Evolutionary conservation across 139 green algal genomes (phyloP).

Genomic region (Chlorella vulgaris): DNA sequence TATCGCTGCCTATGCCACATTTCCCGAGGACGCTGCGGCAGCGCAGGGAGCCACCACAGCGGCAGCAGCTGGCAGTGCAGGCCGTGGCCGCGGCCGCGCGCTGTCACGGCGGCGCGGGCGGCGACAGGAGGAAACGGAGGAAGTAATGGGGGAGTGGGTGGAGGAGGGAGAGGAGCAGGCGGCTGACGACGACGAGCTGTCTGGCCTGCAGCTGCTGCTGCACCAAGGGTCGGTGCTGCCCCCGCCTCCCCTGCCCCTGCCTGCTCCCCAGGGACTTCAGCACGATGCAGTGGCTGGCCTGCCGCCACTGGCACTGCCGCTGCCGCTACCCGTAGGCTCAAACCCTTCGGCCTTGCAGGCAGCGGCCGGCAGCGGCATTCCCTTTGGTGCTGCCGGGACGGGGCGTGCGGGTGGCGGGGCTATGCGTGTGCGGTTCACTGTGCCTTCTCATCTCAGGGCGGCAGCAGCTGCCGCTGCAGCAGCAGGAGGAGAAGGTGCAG

Average conservation of each 20-base stretch:
- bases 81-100: background rate
- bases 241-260: background rate
- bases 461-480: background rate
- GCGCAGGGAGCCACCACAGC: background rate
- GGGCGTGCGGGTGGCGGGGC: background rate
- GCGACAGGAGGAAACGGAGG: background rate
- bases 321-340: too few species aligned
- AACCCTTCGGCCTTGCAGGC: too few species aligned
- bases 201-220: background rate
- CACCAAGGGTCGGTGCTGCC: background rate
- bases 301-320: slow-evolving; percentile 2
- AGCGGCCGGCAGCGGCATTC: background rate
- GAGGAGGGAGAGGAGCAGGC: background rate
- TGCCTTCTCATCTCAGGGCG: background rate
- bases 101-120: background rate
- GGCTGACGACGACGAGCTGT: too few species aligned
- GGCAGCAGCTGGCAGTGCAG: background rate
- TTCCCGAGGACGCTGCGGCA: slow-evolving; percentile 5
- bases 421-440: slow-evolving; percentile 10
- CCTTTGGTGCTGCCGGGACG: background rate
- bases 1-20: slow-evolving; percentile 6
- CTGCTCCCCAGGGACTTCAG: too few species aligned
- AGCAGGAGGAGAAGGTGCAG: background rate
- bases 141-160: too few species aligned
- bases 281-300: too few species aligned